phyloP scores from a whole-genome alignment of 441 rosid species.

The Hura crepitans region DNA sequence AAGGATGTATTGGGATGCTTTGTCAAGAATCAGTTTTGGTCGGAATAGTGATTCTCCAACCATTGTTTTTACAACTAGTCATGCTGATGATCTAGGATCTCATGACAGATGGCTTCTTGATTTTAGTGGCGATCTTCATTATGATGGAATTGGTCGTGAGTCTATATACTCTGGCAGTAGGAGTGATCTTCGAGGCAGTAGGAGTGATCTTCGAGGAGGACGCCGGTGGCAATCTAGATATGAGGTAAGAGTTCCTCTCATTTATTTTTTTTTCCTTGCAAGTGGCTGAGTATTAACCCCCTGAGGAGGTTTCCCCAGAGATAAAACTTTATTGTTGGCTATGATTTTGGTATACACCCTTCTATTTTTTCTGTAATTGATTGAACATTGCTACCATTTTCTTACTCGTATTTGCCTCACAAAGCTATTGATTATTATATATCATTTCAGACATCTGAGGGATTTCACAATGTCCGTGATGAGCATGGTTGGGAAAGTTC shows the following conservation, averaged over 20 bases:
- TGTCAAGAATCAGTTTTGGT: constrained; percentile 46
- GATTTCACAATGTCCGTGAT: constrained; percentile 40
- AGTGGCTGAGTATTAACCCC: not conserved
- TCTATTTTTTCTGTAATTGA: not conserved
- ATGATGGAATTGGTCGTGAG: constrained; percentile 39
- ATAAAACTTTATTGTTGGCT: not conserved
- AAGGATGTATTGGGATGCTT: constrained; percentile 51
- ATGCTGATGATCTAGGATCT: constrained; percentile 38
- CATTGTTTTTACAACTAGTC: constrained; percentile 38
- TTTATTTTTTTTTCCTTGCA: not conserved
- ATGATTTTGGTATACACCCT: not conserved
- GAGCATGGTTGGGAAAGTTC: constrained; percentile 35
- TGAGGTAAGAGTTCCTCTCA: constrained; percentile 37
- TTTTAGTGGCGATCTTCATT: constrained; percentile 40
- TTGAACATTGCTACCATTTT: not conserved
- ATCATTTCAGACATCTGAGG: constrained; percentile 44
- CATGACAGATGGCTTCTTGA: constrained; percentile 57
- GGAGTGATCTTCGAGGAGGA: constrained; percentile 37
- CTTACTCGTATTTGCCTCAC: not conserved
- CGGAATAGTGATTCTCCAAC: constrained; percentile 35
- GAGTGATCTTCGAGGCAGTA: constrained; percentile 35
- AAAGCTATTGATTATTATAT: not conserved
- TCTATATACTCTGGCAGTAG: constrained; percentile 39
- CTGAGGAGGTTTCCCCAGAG: not conserved
- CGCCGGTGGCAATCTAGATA: constrained; percentile 46